Base-by-base conservation (phyloP, 1,284 basidiomycete genomes). In the Austropuccinia psidii region DNA sequence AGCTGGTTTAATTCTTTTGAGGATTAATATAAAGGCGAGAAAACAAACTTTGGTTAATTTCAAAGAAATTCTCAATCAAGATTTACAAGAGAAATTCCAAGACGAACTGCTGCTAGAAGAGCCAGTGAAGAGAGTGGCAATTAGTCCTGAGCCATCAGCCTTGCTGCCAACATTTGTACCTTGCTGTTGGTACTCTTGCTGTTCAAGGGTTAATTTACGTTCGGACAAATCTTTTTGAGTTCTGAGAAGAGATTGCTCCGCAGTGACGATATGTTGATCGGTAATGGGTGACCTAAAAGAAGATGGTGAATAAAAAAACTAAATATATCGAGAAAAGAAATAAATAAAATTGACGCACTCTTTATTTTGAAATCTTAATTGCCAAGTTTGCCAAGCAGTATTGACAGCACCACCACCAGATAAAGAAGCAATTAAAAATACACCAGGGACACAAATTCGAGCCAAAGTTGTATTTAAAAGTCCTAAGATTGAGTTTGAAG, bases 321-420 rank as follows among this genome's bases (percentile, higher is more conserved):
- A 49, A 47, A 24, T 37, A 31, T 2, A 52, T 27, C 47, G 29
- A 31, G 35, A 19, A 55, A n/a, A 24, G 19, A 39, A n/a, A 31
- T 19, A 29, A 17, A 9, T 11, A 19, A 11, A 27, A 39, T 7
- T n/a, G 41, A 60, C 77, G 64, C n/a, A 78, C 79, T 76, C 76
- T 31, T 78, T 75, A 0, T 76, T 77, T 17, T 77, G 55, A 74
- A 75, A 64, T 55, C 80, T 68, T 79, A 78, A 80, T 66, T 83
- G 81, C 74, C 78, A 81, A 17, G 81, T 81, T 58, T 82, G 80
- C 80, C 80, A 81, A 0, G 82, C 82, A 0, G 81, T 80, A 57
- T 81, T 81, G 29, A 81, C 78, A 0, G 82, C 81, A 43, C 80
- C 81, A 8, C 80, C 81, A 4, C 82, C 82, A 0, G 82, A 82